phyloP scores from a whole-genome alignment of 371 early-diverging fungal genomes.

The Mortierella sp. region DNA sequence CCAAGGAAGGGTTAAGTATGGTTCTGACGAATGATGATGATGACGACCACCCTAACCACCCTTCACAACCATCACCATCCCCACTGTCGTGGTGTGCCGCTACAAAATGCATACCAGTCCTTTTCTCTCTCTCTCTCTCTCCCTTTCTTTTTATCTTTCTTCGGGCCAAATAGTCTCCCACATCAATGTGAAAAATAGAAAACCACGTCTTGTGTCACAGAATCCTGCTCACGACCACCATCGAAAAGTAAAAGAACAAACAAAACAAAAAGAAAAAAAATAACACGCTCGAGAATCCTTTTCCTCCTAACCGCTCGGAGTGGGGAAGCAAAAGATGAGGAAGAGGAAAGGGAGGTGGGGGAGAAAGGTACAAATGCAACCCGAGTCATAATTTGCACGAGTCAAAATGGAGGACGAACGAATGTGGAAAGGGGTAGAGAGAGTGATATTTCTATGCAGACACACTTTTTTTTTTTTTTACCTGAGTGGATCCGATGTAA shows the following conservation, averaged over 20 bases:
- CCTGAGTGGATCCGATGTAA: slow-evolving; percentile 42
- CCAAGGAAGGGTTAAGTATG: no score
- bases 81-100: not conserved
- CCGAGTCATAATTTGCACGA: no score
- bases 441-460: no score
- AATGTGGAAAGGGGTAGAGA: no score
- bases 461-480: no score
- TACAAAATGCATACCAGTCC: not conserved
- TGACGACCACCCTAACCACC: not conserved
- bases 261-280: not conserved
- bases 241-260: no score
- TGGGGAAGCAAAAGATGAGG: not conserved
- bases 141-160: not conserved
- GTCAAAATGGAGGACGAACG: no score
- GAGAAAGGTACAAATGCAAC: no score
- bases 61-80: not conserved
- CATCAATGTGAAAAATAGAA: no score
- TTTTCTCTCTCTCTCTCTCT: not conserved
- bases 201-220: not conserved
- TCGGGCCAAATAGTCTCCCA: no score
- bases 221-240: not conserved
- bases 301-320: not conserved
- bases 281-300: not conserved
- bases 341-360: not conserved
- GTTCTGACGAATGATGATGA: no score